phyloP scores from a whole-genome alignment of 2,329 filamentous ascomycete species.

The Zalaria obscura region DNA sequence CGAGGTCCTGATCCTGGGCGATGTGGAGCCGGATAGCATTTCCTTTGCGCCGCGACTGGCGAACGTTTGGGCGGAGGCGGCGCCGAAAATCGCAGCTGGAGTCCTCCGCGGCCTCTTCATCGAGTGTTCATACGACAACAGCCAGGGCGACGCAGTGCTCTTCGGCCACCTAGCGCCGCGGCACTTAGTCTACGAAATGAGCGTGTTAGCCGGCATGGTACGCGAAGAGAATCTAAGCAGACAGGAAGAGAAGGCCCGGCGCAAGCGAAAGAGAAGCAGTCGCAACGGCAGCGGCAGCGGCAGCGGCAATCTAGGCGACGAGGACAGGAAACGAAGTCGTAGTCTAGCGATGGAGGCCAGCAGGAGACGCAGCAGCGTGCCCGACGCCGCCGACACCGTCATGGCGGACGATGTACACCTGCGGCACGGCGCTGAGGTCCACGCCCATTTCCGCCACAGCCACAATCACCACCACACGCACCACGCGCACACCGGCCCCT shows the following conservation, averaged over 20 bases:
- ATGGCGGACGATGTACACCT: neutral
- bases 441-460: neutral
- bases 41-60: constrained; percentile 69
- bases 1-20: constrained; percentile 87
- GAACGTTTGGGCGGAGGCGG: constrained; percentile 78
- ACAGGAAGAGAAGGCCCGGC: constrained; percentile 28
- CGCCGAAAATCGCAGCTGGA: constrained; percentile 64
- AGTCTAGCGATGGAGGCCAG: constrained; percentile 11
- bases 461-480: neutral
- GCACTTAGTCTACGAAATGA: constrained; percentile 69
- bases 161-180: constrained; percentile 82
- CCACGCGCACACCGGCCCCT: neutral
- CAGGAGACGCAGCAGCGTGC: constrained; percentile 10
- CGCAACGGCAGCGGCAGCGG: constrained; percentile 44
- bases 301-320: constrained; percentile 10
- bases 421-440: neutral
- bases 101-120: constrained; percentile 74
- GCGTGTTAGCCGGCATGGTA: constrained; percentile 57
- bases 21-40: constrained; percentile 83
- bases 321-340: constrained; percentile 19
- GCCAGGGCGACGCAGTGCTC: constrained; percentile 59
- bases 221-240: constrained; percentile 27
- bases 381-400: constrained; percentile 7
- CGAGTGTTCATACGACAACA: constrained; percentile 86
- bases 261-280: constrained; percentile 49